Base-by-base conservation (phyloP, 768 basidiomycete species). In the Mycena epipterygia region DNA sequence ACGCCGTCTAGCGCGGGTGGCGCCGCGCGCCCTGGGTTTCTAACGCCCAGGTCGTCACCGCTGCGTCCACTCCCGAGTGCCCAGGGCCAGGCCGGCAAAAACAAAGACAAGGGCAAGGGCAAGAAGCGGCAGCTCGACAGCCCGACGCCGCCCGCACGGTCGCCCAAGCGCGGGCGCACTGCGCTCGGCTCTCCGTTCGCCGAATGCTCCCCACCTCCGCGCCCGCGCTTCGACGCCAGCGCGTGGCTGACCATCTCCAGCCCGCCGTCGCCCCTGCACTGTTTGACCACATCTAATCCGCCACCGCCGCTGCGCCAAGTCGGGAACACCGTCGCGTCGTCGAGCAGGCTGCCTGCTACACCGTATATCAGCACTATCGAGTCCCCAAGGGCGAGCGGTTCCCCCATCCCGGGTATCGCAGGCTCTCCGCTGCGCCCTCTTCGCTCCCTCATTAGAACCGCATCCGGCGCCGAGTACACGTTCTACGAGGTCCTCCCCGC, bases 141-240 rank as follows among this genome's bases (percentile, higher is more conserved):
- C 51, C 56, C 62, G 14, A n/a, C n/a, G 33, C 19, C 55, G 13
- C n/a, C 52, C 2, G 30, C 42, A n/a, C n/a, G n/a, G 37, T 32
- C 60, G 32, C 33, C 39, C 27, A n/a, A 32, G 9, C 32, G 39
- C 35, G 61, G 64, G 17, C 70, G 44, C 27, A 29, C 46, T 14
- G 39, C 13, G 55, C 59, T 56, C 35, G 33, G 41, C 2, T 37
- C 74, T 2, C 76, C 74, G 4, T 67, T 66, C 33, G 62, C 23
- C 67, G 77, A 49, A 71, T 77, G 42, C 71, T 66, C 27, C 69
- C 61, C 53, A 25, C 3, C n/a, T 8, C 46, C 46, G 29, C 44
- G 30, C 17, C 55, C 25, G 41, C 35, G 46, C 23, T 64, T 53
- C 57, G 62, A 59, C n/a, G n/a, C 41, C 9, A 64, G 42, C 55